Evolutionary conservation across 2,329 filamentous ascomycete species (phyloP).

Genomic region (Chaetomiaceae sp.): DNA sequence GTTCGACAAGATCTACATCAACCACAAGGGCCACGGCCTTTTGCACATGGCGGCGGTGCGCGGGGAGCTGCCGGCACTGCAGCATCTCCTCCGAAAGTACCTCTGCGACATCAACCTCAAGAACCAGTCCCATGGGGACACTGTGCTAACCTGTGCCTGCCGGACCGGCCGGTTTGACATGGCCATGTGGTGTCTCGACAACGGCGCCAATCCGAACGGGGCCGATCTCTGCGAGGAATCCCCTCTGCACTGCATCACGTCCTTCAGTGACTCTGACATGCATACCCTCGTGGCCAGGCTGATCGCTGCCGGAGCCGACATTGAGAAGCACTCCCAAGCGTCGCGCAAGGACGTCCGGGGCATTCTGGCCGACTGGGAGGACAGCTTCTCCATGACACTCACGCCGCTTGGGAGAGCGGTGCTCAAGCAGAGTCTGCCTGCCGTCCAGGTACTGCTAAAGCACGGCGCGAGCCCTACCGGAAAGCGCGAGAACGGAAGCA

Average conservation of each 20-base stretch:
- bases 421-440: conserved; percentile 11
- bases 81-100: conserved; percentile 11
- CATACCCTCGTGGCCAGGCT: conserved; percentile 9
- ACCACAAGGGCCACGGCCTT: conserved; percentile 17
- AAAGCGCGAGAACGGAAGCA: background rate
- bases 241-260: conserved; percentile 17
- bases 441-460: conserved; percentile 12
- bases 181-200: conserved; percentile 13
- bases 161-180: conserved; percentile 6
- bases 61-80: conserved; percentile 5
- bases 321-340: conserved; percentile 11
- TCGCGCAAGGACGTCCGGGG: conserved; percentile 5
- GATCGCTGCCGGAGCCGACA: conserved; percentile 10
- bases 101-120: conserved; percentile 15
- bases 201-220: conserved; percentile 17
- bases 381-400: conserved; percentile 5
- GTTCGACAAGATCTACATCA: conserved; percentile 19
- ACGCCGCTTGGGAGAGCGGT: conserved; percentile 18
- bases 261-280: conserved; percentile 13
- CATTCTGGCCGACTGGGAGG: conserved; percentile 18
- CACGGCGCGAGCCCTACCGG: conserved; percentile 11
- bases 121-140: conserved; percentile 15
- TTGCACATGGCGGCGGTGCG: conserved; percentile 14
- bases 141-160: conserved; percentile 15
- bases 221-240: conserved; percentile 8